Evolutionary conservation across 495 filamentous ascomycete species (phyloP), one percentile per base, ranked within the genome.

Genomic region (Penicillium paxilli): DNA sequence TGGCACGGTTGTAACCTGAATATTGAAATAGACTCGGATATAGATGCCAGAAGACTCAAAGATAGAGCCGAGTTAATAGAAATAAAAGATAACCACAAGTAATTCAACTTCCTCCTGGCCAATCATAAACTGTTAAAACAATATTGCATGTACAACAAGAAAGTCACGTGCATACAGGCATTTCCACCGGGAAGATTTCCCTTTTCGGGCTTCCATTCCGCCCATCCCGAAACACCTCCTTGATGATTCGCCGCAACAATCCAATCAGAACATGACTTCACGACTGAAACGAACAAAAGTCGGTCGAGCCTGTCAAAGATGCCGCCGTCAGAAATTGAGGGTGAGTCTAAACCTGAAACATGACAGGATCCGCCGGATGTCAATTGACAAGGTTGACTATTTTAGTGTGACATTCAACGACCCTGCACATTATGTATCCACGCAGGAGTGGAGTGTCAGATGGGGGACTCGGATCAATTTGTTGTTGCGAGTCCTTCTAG

Each of bases 371-470:
- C 16, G 11, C 10, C 21, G 4, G 11, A 25, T 16, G 21, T 19
- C 16, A 11, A 22, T 37, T 48, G 22, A 49, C 26, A 14, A 14
- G 3, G 17, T 28, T n/a, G 19, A 44, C n/a, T n/a, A n/a, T n/a
- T n/a, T n/a, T n/a, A 58, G 55, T 58, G 55, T 45, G 55, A 58
- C 17, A 58, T 58, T 23, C 44, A 52, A 30, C 55, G 55, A n/a
- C 55, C 55, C 9, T 58, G 55, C 37, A 58, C 55, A 3, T 23
- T 58, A 19, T 58, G 55, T 16, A 16, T 38, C 4, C 55, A 30
- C 35, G 50, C 49, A 3, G 55, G 55, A n/a, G 8, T 46, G 4
- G 28, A 40, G 1, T 58, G 55, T 17, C 45, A 53, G 23, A 19
- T 19, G 35, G 35, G 35, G 2, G 35, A 38, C 6, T 19, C 16